Evolutionary conservation across 805 yeast species (phyloP), one percentile per base, ranked within the genome.

Genomic region (Myxozyma sirexii): DNA sequence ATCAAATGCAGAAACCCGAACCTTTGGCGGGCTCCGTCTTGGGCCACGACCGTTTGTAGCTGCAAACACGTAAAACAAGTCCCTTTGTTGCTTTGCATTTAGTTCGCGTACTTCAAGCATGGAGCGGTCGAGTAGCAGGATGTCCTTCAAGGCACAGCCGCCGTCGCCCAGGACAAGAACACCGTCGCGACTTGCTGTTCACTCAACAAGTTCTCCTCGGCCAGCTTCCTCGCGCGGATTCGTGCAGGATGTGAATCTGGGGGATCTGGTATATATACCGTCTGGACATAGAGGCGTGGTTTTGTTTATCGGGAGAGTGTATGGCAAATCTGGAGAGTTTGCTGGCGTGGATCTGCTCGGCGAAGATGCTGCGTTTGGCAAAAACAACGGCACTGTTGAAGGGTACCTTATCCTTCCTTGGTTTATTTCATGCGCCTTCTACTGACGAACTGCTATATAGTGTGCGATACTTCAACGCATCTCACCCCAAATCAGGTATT

Each of bases 311-410:
- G 65, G 99, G 97, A 0, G 73, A 80, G 1, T 93, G 17, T 81
- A 84, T 23, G 86, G 86, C 23, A 90, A 88, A 69, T 73, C 75
- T 5, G 96, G 97, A 0, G 77, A 79, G 10, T 93, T 85, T 76
- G 97, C 92, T 4, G 99, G 99, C 1, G 80, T 93, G 4, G 97
- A 93, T 71, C 76, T 93, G 44, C 68, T 84, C n/a, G 92, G 88
- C 1, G 85, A 84, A 0, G 80, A 82, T 42, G 75, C 81, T 0
- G 70, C 76, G 4, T 77, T 82, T 56, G 99, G 99, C 23, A 88
- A 90, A 72, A 94, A 93, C 70, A 82, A 84, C 56, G 99, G 99
- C n/a, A 80, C 82, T 43, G 90, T 85, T 46, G 82, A 86, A 58
- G 96, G 96, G 64, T 60, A 46, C 7, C 23, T 15, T 21, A 7